These are phyloP conservation scores for Brettanomyces nanus DNA, from an alignment of 805 yeast genomes.

Conservation along the genomic window DNA sequence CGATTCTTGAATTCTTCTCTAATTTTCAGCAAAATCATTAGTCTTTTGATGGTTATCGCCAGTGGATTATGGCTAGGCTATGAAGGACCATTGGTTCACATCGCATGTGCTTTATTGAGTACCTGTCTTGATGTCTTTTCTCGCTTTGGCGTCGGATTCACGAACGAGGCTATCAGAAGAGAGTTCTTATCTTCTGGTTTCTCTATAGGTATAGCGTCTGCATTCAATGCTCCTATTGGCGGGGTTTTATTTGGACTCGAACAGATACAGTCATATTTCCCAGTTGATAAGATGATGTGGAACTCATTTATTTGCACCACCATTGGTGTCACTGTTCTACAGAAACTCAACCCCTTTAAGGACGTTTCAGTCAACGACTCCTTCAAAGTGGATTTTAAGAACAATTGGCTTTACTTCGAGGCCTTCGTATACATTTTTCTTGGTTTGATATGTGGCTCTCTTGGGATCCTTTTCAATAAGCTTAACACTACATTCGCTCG, in stretches of 20 bases:
- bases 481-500: constrained; percentile 38
- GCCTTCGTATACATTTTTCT: constrained; percentile 61
- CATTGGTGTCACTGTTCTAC: constrained; percentile 55
- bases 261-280: constrained; percentile 54
- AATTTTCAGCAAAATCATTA: constrained; percentile 46
- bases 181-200: constrained; percentile 67
- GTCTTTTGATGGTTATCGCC: constrained; percentile 58
- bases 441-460: constrained; percentile 63
- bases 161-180: constrained; percentile 53
- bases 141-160: constrained; percentile 14
- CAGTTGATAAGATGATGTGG: constrained; percentile 67
- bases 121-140: constrained; percentile 23
- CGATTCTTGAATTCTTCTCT: constrained; percentile 45
- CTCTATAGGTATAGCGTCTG: constrained; percentile 79
- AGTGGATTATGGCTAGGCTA: constrained; percentile 79
- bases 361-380: constrained; percentile 33
- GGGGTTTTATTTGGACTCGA: constrained; percentile 78
- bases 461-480: constrained; percentile 47
- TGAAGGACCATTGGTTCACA: constrained; percentile 83
- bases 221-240: constrained; percentile 82
- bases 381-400: constrained; percentile 58
- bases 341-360: constrained; percentile 41
- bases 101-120: constrained; percentile 54
- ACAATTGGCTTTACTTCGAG: constrained; percentile 67
- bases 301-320: constrained; percentile 75